These are phyloP conservation scores for Discostella stelligera DNA, from an alignment of 352 stramenopile genomes.

Conservation along the genomic window DNA sequence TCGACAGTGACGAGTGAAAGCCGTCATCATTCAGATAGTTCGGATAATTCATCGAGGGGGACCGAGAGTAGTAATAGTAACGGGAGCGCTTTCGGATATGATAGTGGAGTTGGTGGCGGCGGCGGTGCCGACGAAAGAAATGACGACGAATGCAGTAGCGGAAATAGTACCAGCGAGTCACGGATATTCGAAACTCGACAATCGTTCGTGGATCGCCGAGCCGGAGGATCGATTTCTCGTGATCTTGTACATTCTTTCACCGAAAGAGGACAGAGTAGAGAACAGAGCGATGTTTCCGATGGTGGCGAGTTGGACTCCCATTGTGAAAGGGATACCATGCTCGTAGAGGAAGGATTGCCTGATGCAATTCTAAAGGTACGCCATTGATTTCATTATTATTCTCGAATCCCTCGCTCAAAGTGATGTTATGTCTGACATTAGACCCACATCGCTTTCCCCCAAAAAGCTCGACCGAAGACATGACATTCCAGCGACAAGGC, in stretches of 20 bases:
- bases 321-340: background rate
- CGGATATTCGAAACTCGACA: slow-evolving; percentile 14
- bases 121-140: background rate
- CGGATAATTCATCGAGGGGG: slow-evolving; percentile 11
- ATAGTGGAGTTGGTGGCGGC: background rate
- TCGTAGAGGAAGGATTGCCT: slow-evolving; percentile 25
- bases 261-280: background rate
- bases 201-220: slow-evolving; percentile 1
- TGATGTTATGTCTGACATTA: background rate
- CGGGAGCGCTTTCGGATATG: background rate
- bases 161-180: background rate
- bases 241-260: slow-evolving; percentile 26
- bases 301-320: background rate
- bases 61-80: background rate
- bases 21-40: slow-evolving; percentile 11
- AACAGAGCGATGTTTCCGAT: background rate
- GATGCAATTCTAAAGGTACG: slow-evolving; percentile 43
- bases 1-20: background rate
- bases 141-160: background rate
- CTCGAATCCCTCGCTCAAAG: background rate
- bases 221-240: background rate
- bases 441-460: background rate
- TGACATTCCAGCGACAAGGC: slow-evolving; percentile 39
- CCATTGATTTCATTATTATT: background rate
- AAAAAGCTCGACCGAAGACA: slow-evolving; percentile 30